phyloP scores from a whole-genome alignment of 2,329 filamentous ascomycete species.

The Alternaria sp. region DNA sequence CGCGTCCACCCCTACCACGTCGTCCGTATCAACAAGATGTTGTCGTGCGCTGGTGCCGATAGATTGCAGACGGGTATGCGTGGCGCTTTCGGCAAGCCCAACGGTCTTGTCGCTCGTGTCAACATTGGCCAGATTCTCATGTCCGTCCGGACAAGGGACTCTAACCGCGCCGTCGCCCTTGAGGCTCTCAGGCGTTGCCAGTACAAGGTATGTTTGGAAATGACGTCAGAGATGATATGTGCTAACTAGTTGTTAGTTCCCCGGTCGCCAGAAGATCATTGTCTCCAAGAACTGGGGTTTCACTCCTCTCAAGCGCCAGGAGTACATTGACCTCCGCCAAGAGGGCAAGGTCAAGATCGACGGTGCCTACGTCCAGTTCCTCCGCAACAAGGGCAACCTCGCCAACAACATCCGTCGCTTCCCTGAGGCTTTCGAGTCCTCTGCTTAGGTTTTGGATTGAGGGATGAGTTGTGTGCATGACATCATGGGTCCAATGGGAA shows the following conservation, averaged over 20 bases:
- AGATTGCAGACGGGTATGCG: conserved; percentile 99
- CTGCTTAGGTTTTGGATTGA: conserved; percentile 39
- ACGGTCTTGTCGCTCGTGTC: conserved; percentile 98
- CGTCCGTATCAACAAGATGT: conserved; percentile 99
- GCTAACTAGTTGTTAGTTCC: conserved; percentile 65
- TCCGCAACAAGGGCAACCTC: conserved; percentile 88
- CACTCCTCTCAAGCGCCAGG: conserved; percentile 96
- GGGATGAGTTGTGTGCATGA: conserved; percentile 31
- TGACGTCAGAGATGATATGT: neutral
- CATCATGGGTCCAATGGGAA: conserved; percentile 45
- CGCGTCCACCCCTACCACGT: conserved; percentile 99
- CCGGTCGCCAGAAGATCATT: conserved; percentile 99
- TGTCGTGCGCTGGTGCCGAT: conserved; percentile 99
- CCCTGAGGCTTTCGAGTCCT: conserved; percentile 80
- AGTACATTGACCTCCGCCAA: conserved; percentile 95
- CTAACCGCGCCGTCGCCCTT: conserved; percentile 88
- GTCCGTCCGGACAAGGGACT: conserved; percentile 95
- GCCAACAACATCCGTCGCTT: conserved; percentile 90
- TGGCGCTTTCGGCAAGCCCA: conserved; percentile 99
- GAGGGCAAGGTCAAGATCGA: conserved; percentile 94
- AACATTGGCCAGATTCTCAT: conserved; percentile 99
- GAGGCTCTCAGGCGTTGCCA: conserved; percentile 98
- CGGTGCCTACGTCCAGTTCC: conserved; percentile 99
- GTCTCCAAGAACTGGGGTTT: conserved; percentile 99
- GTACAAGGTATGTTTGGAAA: conserved; percentile 73